Evolutionary conservation across 1,284 basidiomycete genomes (phyloP).

Genomic region (Microstroma glucosiphilum): DNA sequence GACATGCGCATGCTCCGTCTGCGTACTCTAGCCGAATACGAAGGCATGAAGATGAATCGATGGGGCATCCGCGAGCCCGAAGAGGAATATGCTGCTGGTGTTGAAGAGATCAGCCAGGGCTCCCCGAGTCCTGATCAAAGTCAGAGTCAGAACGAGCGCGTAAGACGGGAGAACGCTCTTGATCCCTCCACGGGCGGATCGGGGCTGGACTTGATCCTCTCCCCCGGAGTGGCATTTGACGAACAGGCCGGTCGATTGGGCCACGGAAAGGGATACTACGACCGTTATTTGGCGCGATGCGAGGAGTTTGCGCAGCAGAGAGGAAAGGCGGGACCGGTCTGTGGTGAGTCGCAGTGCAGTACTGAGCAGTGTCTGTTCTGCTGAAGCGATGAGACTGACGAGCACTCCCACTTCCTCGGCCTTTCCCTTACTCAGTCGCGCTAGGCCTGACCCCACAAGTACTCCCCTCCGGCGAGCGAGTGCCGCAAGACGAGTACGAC

Average conservation of each 20-base stretch:
- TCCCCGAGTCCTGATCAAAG: too few relatives aligned
- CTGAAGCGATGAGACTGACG: not conserved
- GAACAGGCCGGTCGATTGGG: conserved; percentile 47
- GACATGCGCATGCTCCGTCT: conserved; percentile 52
- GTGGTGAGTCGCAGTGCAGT: conserved; percentile 12
- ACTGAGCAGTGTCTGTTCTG: conserved; percentile 16
- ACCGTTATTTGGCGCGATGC: conserved; percentile 45
- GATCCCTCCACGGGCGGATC: conserved; percentile 32
- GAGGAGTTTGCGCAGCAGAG: conserved; percentile 24
- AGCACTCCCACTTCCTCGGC: not conserved
- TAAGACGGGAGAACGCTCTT: conserved; percentile 28
- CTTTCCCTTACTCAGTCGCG: conserved; percentile 29
- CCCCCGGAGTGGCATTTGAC: conserved; percentile 52
- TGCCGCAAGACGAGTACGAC: conserved; percentile 48
- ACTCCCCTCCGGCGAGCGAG: conserved; percentile 27
- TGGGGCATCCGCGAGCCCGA: conserved; percentile 52
- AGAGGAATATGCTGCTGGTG: conserved; percentile 10
- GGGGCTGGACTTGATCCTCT: conserved; percentile 52
- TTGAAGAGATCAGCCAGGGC: conserved; percentile 25
- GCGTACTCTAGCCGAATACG: conserved; percentile 34
- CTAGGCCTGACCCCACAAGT: conserved; percentile 47
- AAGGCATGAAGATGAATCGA: conserved; percentile 44
- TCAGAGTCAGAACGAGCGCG: conserved; percentile 7
- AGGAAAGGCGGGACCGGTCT: conserved; percentile 16
- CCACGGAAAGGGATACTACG: conserved; percentile 53